These are phyloP conservation scores for Polygonum maritimum DNA, from an alignment of 148 eudicot species.

Conservation along the genomic window DNA sequence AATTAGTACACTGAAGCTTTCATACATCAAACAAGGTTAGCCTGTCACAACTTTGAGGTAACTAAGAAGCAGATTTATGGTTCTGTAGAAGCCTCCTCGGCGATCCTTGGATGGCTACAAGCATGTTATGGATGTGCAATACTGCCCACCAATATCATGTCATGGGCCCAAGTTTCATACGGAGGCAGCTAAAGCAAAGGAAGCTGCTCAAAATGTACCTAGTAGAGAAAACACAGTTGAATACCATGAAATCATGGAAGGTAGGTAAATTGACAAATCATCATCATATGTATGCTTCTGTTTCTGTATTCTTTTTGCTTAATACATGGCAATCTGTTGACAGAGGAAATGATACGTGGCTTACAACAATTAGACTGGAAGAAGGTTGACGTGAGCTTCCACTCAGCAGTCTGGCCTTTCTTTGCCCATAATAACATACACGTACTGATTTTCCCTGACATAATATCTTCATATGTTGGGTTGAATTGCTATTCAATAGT, in stretches of 20 bases:
- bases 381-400: conserved; percentile 97
- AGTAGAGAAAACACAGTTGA: conserved; percentile 52
- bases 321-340: conserved; percentile 10
- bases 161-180: conserved; percentile 70
- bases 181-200: conserved; percentile 89
- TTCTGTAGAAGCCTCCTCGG: conserved; percentile 55
- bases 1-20: not conserved
- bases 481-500: not conserved
- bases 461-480: not conserved
- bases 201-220: conserved; percentile 74
- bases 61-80: not conserved
- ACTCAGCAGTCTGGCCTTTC: conserved; percentile 90
- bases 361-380: conserved; percentile 83
- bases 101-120: conserved; percentile 85
- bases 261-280: conserved; percentile 20
- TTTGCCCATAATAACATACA: conserved; percentile 95
- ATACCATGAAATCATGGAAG: conserved; percentile 95
- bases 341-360: conserved; percentile 97
- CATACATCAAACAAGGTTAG: not conserved
- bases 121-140: conserved; percentile 87
- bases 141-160: conserved; percentile 64
- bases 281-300: not conserved
- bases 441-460: conserved; percentile 27
- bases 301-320: not conserved
- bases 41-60: not conserved